Evolutionary conservation across 495 filamentous ascomycete species (phyloP), one percentile per base, ranked within the genome.

Genomic region (Penicillium cosmopolitanum): DNA sequence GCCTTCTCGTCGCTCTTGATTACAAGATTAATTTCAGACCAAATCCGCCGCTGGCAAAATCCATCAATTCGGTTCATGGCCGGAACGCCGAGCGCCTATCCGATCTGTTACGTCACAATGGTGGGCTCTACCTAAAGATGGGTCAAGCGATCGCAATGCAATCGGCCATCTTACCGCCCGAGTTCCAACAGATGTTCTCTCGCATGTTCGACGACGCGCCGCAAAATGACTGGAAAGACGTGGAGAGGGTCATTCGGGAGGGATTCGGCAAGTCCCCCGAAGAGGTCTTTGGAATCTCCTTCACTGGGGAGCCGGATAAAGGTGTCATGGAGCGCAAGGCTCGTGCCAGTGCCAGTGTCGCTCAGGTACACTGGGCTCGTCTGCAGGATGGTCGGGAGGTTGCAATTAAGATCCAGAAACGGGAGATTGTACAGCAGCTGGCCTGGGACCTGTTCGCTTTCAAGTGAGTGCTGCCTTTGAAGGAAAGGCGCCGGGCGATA

Each of bases 91-190:
- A 93, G 75, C 82, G 90, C 5, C 68, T 97, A 40, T 94, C 89
- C 58, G 79, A 91, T 40, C 77, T 98, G 43, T 80, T 97, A 66
- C 80, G 88, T 16, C 74, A 80, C 28, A 98, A 98, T 82, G 95
- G 95, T 53, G 95, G 95, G 0, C 74, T 98, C 3, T 98, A 98
- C 70, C 81, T 97, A 67, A 98, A 98, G 80, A 97, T 98, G 55
- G 95, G 95, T 3, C 95, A 98, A 80, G 95, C 95, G 7, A 93
- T 98, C 56, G 95, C 94, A 21, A 98, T 97, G 95, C 95, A 98
- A 79, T 92, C 89, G 53, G 94, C 93, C 2, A 86, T 97, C 42
- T 72, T 98, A 51, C 95, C 95, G 12, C 90, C 92, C 7, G 91
- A 96, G 71, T 97, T 97, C 67, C 92, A 96, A 80, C 84, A 85